Base-by-base conservation (phyloP, 306 rosid species). In the Glycine soja region DNA sequence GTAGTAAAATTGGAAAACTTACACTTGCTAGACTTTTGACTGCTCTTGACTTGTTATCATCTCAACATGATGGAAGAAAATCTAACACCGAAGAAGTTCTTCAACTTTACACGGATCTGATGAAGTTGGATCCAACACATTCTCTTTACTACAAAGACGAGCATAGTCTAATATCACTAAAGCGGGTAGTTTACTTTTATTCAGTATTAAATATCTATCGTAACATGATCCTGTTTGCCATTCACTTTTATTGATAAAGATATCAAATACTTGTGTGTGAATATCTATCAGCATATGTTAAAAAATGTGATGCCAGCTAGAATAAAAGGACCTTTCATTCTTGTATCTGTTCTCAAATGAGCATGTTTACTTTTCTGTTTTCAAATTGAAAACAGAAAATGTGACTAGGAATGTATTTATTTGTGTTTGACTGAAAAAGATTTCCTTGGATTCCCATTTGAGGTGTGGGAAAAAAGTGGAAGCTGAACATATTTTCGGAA, bases 1-100 rank as follows among this genome's bases (percentile, higher is more conserved):
- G 88, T 64, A 95, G 98, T 85, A 95, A 95, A 88, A 89, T 95
- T 70, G 97, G 97, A 79, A 95, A 88, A 88, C 99, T 93, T 75
- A 87, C 90, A 38, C 93, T 93, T 70, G 96, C 99, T 62, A 92
- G 98, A 87, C 86, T 95, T 87, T 78, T 95, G 87, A 87, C 81
- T 67, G 97, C 97, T 76, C 88, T 85, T 82, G 94, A 88, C 83
- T 73, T 70, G 30, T 43, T 92, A 65, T 57, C 86, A 80, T 86
- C 89, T 85, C 86, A 77, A 61, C 77, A 12, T 77, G 85, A 84
- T 32, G 83, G 82, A 36, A 87, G 82, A 73, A 73, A 75, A 75
- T 59, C 74, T 81, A 86, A 90, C 56, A 65, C 85, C 40, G 88
- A 91, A 63, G 94, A 91, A 88, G 85, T 86, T 81, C 91, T 93